Base-by-base conservation (phyloP, 2,329 filamentous ascomycete species). In the Thermoascus crustaceus region DNA sequence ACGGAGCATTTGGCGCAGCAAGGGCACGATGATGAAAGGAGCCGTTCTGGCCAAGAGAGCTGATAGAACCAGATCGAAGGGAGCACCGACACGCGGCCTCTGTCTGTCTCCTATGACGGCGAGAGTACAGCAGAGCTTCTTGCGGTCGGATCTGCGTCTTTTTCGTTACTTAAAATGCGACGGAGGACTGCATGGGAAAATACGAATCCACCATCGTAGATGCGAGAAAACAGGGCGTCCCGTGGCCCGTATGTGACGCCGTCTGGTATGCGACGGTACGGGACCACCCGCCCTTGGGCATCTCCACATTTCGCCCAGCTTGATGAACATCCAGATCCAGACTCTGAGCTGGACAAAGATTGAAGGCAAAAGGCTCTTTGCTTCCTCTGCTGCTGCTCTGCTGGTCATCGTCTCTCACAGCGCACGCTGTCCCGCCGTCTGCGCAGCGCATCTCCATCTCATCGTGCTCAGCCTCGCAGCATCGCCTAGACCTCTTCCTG, bases 381-480 rank as follows among this genome's bases (percentile, higher is more conserved):
- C 26, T n/a, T 9, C n/a, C 11, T 29, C 6, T 29, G 6, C 2
- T 24, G 1, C 10, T 29, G 26, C 6, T 16, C n/a, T n/a, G n/a
- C n/a, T n/a, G n/a, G n/a, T n/a, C n/a, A n/a, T n/a, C n/a, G n/a
- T n/a, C n/a, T n/a, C n/a, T n/a, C n/a, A n/a, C n/a, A n/a, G n/a
- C n/a, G n/a, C n/a, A n/a, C n/a, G n/a, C n/a, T n/a, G n/a, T n/a
- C n/a, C n/a, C n/a, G n/a, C n/a, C n/a, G n/a, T n/a, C n/a, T n/a
- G 14, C 11, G 11, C 22, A 24, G 7, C 7, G 14, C 26, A 29
- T 29, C 9, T 10, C 26, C 18, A 29, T 16, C 26, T 17, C 26
- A 29, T 29, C 26, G 7, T 29, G 26, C 26, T 29, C 26, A 29
- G 26, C 26, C 26, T 29, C 26, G 13, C 26, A 29, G 25, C 25